Evolutionary conservation across 2,329 filamentous ascomycete species (phyloP), one percentile per base, ranked within the genome.

Genomic region (Daldinia sp.): DNA sequence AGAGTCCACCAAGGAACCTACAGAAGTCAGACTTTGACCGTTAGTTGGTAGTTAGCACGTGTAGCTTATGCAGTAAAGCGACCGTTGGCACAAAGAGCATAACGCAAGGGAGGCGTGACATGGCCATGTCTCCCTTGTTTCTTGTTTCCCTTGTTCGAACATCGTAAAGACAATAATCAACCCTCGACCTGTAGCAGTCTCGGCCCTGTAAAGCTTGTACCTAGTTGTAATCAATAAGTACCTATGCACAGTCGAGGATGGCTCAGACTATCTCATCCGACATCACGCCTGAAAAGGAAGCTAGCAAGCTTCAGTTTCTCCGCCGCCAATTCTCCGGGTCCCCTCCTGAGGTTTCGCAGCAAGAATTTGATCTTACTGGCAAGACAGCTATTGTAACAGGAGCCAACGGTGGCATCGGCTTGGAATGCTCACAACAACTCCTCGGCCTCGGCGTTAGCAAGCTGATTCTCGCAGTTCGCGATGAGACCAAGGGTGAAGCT

Each of bases 311-410:
- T 4, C 51, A 50, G 6, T 63, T 57, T 13, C 30, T 63, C n/a
- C 42, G 42, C 15, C 41, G 60, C 3, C 60, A 63, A 23, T 41
- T 63, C 51, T 63, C 13, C 9, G 28, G n/a, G 12, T 9, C 20
- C 5, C 60, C 60, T 3, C 57, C 44, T 1, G 9, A 6, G 15
- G 28, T 60, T 33, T 60, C 23, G 6, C 57, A 46, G 18, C 33
- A 35, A 13, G 57, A 60, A 28, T 39, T 63, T 12, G 30, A 63
- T 20, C 53, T 63, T 3, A 37, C 4, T 6, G 61, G 54, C 2
- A 58, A 58, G 35, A 63, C 61, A 6, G 61, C 54, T 12, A 54
- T 63, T 7, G 54, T 63, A n/a, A 58, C 61, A n/a, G 61, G 54
- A 1, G 23, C 61, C n/a, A 63, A 53, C 12, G 20, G 42, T 1